phyloP scores from a whole-genome alignment of 2,329 filamentous ascomycete genomes.

The Ceratocystis papillata region DNA sequence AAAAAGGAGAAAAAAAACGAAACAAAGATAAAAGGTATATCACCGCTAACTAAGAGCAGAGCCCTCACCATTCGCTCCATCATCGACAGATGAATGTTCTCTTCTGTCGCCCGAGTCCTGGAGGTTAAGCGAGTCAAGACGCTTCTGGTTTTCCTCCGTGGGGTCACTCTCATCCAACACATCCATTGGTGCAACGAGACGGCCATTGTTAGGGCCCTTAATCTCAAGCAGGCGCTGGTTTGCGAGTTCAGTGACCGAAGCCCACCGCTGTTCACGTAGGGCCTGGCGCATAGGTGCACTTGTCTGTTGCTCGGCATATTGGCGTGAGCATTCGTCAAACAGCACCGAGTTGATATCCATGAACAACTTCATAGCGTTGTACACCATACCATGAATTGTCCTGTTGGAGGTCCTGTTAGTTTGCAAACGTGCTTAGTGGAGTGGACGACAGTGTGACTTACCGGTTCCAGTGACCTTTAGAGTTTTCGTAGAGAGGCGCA shows the following conservation, averaged over 20 bases:
- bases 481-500: slow-evolving; percentile 94
- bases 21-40: slow-evolving; percentile 20
- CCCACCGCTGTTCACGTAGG: slow-evolving; percentile 78
- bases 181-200: slow-evolving; percentile 36
- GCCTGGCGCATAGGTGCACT: slow-evolving; percentile 76
- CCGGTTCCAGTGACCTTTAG: slow-evolving; percentile 98
- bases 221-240: slow-evolving; percentile 48
- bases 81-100: slow-evolving; percentile 31
- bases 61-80: slow-evolving; percentile 4
- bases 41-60: slow-evolving; percentile 14
- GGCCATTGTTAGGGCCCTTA: slow-evolving; percentile 32
- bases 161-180: slow-evolving; percentile 67
- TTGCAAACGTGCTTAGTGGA: not conserved
- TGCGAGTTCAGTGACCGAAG: slow-evolving; percentile 69
- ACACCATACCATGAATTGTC: slow-evolving; percentile 99
- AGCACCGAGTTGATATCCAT: slow-evolving; percentile 99
- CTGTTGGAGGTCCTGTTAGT: slow-evolving; percentile 37
- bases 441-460: slow-evolving; percentile 36
- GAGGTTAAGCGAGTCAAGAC: slow-evolving; percentile 79
- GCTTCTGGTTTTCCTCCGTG: slow-evolving; percentile 73
- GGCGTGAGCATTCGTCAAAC: slow-evolving; percentile 96
- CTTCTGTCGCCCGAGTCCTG: slow-evolving; percentile 61
- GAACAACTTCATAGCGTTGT: slow-evolving; percentile 99
- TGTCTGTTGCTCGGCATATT: slow-evolving; percentile 94
- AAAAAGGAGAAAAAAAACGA: slow-evolving; percentile 9